Percentiles rank a stretch among this genome's conserved stretches.
Evolutionary conservation across 441 rosid genomes (phyloP).

Genomic region (Euphorbia celastroides): DNA sequence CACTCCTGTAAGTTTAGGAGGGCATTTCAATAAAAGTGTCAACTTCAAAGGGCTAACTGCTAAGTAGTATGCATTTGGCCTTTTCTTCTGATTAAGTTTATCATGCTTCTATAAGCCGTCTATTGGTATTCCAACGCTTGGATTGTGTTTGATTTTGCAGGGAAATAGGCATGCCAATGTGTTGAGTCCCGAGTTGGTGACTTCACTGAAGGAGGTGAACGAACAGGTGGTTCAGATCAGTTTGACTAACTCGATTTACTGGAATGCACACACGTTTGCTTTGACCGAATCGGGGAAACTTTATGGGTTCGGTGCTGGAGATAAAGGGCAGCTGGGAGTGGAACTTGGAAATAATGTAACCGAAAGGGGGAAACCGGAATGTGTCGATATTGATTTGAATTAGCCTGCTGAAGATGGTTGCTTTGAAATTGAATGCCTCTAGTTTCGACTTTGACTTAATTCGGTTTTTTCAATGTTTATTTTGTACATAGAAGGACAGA

Average conservation of each 20-base stretch:
- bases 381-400: conserved; percentile 56
- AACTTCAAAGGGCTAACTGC: no score
- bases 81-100: no score
- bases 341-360: conserved; percentile 58
- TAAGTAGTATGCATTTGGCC: no score
- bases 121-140: no score
- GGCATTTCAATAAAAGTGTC: no score
- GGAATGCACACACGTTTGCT: conserved; percentile 94
- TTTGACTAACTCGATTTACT: conserved; percentile 71
- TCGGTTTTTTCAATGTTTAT: conserved; percentile 35
- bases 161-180: conserved; percentile 63
- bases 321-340: conserved; percentile 93
- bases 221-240: conserved; percentile 83
- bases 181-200: conserved; percentile 66
- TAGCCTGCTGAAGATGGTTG: conserved; percentile 26
- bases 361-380: conserved; percentile 66
- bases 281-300: conserved; percentile 85
- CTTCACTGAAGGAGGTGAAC: conserved; percentile 62
- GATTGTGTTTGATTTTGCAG: conserved; percentile 20
- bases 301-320: conserved; percentile 85
- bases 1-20: no score
- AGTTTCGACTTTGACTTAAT: no score
- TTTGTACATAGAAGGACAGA: conserved; percentile 49
- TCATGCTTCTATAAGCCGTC: no score
- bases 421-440: conserved; percentile 1